phyloP scores from a whole-genome alignment of 139 green algal genomes.

The Coelastrella sp. region DNA sequence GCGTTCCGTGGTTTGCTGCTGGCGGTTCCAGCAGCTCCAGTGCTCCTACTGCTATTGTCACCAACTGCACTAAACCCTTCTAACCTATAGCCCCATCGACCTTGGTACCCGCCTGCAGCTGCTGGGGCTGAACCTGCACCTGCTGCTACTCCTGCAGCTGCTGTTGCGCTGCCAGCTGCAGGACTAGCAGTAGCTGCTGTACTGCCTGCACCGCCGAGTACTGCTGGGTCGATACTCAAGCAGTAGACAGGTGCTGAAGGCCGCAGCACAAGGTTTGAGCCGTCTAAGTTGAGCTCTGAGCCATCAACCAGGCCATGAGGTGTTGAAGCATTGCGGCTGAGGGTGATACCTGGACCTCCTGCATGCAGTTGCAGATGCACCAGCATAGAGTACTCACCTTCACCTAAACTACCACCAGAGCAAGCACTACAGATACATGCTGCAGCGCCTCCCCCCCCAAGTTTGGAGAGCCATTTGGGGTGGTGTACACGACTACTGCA shows the following conservation, averaged over 20 bases:
- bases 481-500: no score
- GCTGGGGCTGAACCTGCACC: not conserved
- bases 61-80: not conserved
- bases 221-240: conserved; percentile 48
- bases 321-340: not conserved
- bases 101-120: not conserved
- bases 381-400: no score
- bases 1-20: conserved; percentile 17
- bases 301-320: not conserved
- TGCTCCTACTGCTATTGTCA: not conserved
- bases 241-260: conserved; percentile 49
- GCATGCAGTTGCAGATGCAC: no score
- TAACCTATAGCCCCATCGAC: conserved; percentile 2
- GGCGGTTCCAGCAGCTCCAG: not conserved
- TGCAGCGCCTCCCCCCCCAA: no score
- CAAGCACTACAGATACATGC: no score
- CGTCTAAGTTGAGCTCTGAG: conserved; percentile 11
- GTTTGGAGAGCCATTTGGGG: no score
- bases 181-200: conserved; percentile 6
- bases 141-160: not conserved
- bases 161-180: conserved; percentile 6
- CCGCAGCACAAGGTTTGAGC: conserved; percentile 45
- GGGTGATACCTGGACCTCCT: not conserved
- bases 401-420: no score
- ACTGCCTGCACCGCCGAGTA: not conserved